Evolutionary conservation across 441 rosid genomes (phyloP), one percentile per base, ranked within the genome.

Genomic region (Melastoma candidum): DNA sequence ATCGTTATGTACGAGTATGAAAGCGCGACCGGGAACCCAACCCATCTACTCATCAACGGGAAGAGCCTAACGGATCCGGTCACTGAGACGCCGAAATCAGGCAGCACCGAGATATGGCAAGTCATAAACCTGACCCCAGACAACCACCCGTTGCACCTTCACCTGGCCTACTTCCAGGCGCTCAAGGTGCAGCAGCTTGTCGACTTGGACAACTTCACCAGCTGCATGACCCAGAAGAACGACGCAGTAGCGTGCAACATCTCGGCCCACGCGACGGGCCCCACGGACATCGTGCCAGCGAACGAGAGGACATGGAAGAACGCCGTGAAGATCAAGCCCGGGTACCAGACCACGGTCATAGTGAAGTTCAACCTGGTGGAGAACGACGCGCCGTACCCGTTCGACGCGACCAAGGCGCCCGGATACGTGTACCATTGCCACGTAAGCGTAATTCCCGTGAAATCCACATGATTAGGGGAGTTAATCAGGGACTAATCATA

Each of bases 401-500:
- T 58, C 46, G 62, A 58, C 44, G 29, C 45, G 24, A 51, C 55
- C 25, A 12, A 39, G 17, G 55, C 47, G n/a, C 62, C 62, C 4
- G 62, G 62, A 49, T 58, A 58, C 26, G 54, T 58, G 10, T 58
- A 58, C 41, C 63, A 58, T 13, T 58, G 63, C 55, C 63, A 58
- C 24, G 63, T 49, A 44, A 58, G 22, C 22, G 55, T 44, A 12
- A 12, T 4, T 0, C 0, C 0, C 2, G 0, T 25, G n/a, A 24
- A 50, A 50, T 50, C 27, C 11, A 26, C 11, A 3, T 50, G 53
- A 50, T 25, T 50, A 36, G n/a, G 27, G 12, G 11, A 29, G 12
- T 50, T 1, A n/a, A 50, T 50, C 6, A n/a, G 41, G 11, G 53
- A n/a, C 39, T 27, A 51, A 51, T 12, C 53, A 11, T 26, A 29